phyloP scores from a whole-genome alignment of 176 grass and related monocot species.

The Secale cereale region DNA sequence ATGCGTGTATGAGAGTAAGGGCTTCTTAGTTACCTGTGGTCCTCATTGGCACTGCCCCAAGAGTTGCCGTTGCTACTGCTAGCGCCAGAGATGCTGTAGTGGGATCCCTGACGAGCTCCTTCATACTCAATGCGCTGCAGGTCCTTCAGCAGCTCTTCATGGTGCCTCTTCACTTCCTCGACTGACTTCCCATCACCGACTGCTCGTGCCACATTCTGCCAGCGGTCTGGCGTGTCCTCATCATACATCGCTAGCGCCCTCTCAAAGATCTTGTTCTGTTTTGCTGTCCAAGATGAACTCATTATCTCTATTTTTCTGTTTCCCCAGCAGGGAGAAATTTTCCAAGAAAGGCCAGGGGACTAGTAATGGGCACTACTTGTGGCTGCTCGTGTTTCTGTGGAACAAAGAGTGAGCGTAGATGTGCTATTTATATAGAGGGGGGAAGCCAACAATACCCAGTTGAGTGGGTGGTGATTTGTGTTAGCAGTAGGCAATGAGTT shows the following conservation, averaged over 20 bases:
- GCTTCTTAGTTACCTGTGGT: slow-evolving; percentile 46
- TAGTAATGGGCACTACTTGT: slow-evolving; percentile 9
- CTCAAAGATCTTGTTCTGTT: slow-evolving; percentile 83
- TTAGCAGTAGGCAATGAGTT: slow-evolving; percentile 26
- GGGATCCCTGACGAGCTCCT: slow-evolving; percentile 3
- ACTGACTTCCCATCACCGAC: slow-evolving; percentile 59
- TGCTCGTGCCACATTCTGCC: slow-evolving; percentile 68
- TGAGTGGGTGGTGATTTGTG: background rate
- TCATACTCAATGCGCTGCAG: slow-evolving; percentile 40
- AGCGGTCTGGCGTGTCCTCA: slow-evolving; percentile 63
- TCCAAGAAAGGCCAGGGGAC: slow-evolving; percentile 6
- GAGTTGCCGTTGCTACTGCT: slow-evolving; percentile 32
- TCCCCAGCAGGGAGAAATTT: background rate
- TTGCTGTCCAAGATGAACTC: slow-evolving; percentile 57
- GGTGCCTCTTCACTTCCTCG: slow-evolving; percentile 76
- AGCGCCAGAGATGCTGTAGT: background rate
- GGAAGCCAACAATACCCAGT: slow-evolving; percentile 31
- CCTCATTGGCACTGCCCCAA: slow-evolving; percentile 29
- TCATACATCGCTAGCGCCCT: slow-evolving; percentile 58
- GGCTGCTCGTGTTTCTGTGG: slow-evolving; percentile 40
- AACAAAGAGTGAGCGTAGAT: slow-evolving; percentile 21
- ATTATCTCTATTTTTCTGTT: slow-evolving; percentile 24
- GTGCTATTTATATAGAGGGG: slow-evolving; percentile 62
- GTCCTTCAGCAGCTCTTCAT: slow-evolving; percentile 37
- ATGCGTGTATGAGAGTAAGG: background rate